phyloP scores from a whole-genome alignment of 78 protist species.

The Emiliania huxleyi region DNA sequence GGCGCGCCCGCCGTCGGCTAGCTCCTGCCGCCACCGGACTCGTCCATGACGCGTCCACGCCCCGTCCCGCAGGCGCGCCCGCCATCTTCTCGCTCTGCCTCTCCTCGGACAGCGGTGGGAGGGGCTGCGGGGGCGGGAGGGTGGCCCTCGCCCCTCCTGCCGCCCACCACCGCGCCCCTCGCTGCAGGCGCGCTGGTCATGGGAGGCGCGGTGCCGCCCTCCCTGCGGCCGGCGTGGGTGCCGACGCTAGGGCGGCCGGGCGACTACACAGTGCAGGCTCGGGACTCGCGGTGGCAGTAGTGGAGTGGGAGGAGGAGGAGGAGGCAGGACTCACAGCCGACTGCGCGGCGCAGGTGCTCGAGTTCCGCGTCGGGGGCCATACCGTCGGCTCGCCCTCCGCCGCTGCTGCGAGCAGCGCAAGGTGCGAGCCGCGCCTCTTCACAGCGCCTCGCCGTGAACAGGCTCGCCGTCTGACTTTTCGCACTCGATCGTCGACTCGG shows the following conservation, averaged over 20 bases:
- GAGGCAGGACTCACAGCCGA: background rate
- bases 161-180: no score
- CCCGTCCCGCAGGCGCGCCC: no score
- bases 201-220: background rate
- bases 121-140: no score
- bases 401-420: background rate
- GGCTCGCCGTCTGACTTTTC: background rate
- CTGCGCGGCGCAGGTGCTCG: background rate
- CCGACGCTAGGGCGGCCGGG: background rate
- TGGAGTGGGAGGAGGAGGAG: no score
- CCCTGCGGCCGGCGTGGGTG: background rate
- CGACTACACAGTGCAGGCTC: background rate
- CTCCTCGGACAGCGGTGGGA: no score
- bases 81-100: background rate
- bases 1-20: no score
- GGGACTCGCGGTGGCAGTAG: background rate
- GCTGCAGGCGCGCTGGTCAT: background rate
- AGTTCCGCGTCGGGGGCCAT: background rate
- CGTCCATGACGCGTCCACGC: no score
- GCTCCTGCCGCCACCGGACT: no score
- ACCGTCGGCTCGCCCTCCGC: background rate
- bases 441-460: background rate
- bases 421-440: background rate
- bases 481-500: constrained; percentile 14
- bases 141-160: no score